Percentiles rank a stretch among this genome's conserved stretches.
Evolutionary conservation across 768 basidiomycete species (phyloP).

Genomic region (Grammothele lineata): DNA sequence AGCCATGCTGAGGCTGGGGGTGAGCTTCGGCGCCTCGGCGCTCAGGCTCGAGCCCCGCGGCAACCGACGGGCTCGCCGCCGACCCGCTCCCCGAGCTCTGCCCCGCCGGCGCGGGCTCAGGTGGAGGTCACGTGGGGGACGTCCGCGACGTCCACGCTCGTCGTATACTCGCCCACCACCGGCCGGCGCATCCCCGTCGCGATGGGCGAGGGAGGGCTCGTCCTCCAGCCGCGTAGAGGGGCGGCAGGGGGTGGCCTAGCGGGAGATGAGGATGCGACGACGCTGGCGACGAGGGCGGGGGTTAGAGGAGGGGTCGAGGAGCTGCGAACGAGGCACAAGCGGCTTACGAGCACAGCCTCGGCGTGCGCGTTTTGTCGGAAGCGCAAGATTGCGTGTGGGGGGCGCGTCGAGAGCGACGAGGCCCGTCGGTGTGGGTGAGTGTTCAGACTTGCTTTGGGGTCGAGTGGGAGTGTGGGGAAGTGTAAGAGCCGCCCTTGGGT

Average conservation of each 20-base stretch:
- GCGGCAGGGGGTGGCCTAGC: no score
- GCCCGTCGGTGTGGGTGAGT: constrained; percentile 8
- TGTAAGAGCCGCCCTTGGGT: no score
- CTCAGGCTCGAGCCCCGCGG: no score
- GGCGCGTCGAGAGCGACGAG: background rate
- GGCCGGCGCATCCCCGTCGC: background rate
- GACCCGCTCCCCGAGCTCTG: no score
- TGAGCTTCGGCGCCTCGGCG: background rate
- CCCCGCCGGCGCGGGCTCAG: no score
- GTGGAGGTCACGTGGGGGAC: background rate
- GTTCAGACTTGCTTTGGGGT: no score
- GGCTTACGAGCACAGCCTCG: background rate
- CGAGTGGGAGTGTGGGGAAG: no score
- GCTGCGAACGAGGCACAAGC: background rate
- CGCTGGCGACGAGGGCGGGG: no score
- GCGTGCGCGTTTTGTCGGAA: constrained; percentile 19
- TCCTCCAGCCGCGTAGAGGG: background rate
- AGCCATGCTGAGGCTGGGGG: background rate
- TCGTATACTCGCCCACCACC: background rate
- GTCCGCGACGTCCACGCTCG: background rate
- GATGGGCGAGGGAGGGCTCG: no score
- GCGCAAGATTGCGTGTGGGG: constrained; percentile 21
- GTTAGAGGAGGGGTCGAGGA: background rate
- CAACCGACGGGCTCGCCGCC: no score
- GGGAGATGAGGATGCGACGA: no score